phyloP scores from a whole-genome alignment of 257 asterid genomes.

The Primulina eburnea region DNA sequence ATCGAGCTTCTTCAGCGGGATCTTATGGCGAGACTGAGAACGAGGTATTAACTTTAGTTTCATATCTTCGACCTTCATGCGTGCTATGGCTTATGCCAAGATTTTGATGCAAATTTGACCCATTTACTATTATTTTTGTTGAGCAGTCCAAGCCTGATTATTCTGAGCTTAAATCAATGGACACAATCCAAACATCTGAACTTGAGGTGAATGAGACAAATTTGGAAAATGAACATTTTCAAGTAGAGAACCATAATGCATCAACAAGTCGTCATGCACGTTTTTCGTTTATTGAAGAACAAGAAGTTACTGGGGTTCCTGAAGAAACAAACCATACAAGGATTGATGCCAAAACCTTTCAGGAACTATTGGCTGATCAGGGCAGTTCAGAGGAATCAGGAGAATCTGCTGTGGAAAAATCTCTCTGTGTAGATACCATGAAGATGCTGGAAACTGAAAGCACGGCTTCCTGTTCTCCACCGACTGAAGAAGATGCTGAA shows the following conservation, averaged over 20 bases:
- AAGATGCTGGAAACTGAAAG: conserved; percentile 37
- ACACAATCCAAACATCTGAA: conserved; percentile 32
- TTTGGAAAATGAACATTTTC: background rate
- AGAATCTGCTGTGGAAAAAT: conserved; percentile 52
- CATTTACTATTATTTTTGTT: conserved; percentile 1
- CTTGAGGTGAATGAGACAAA: conserved; percentile 25
- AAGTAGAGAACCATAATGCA: conserved; percentile 2
- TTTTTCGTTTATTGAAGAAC: conserved; percentile 17
- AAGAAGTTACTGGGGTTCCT: conserved; percentile 11
- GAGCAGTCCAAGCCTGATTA: conserved; percentile 45
- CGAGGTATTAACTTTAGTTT: conserved; percentile 46
- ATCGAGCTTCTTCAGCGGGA: conserved; percentile 39
- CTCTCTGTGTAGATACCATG: conserved; percentile 56
- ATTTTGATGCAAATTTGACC: conserved; percentile 13
- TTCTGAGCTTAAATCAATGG: conserved; percentile 36
- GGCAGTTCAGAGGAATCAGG: conserved; percentile 23
- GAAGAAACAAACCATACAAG: conserved; percentile 18
- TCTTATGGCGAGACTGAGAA: conserved; percentile 42
- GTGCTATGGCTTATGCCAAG: background rate
- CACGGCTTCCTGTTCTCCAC: conserved; percentile 21
- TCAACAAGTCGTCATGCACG: conserved; percentile 14
- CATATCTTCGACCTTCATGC: conserved; percentile 1
- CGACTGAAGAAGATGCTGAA: conserved; percentile 3
- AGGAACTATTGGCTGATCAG: conserved; percentile 45
- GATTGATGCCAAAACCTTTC: conserved; percentile 34